Conservation (phyloP, 495 filamentous ascomycete species). For the Achaetomiella virescens region DNA sequence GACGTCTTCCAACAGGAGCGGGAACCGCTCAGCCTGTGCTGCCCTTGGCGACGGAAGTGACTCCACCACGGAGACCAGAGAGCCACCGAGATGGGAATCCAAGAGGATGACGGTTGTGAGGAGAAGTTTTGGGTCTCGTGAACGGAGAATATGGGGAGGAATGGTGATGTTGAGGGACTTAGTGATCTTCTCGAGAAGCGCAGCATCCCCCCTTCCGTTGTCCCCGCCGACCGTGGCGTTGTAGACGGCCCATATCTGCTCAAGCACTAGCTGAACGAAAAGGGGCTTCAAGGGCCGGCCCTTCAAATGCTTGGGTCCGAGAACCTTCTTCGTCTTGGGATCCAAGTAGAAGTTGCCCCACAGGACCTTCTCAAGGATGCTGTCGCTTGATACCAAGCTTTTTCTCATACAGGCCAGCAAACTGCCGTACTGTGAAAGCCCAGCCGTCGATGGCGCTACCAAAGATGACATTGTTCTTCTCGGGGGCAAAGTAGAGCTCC, state of each 20-base stretch:
- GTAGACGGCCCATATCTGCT: conserved; percentile 97
- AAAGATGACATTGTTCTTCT: conserved; percentile 98
- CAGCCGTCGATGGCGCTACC: conserved; percentile 95
- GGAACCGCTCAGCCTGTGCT: conserved; percentile 80
- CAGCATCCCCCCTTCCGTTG: conserved; percentile 76
- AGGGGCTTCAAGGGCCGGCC: conserved; percentile 87
- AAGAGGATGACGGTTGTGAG: conserved; percentile 80
- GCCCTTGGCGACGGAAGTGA: conserved; percentile 77
- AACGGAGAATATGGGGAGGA: conserved; percentile 75
- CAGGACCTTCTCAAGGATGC: conserved; percentile 85
- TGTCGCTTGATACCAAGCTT: conserved; percentile 92
- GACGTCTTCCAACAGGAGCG: conserved; percentile 70
- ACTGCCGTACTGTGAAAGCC: conserved; percentile 95
- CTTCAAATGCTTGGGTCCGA: conserved; percentile 88
- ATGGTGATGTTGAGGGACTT: conserved; percentile 82
- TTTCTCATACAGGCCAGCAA: conserved; percentile 89
- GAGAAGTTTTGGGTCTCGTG: conserved; percentile 74
- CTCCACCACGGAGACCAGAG: conserved; percentile 90
- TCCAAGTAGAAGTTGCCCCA: conserved; percentile 98
- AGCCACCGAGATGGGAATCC: conserved; percentile 91
- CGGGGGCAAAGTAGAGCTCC: conserved; percentile 95
- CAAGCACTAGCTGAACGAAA: conserved; percentile 95
- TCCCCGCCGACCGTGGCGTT: conserved; percentile 78
- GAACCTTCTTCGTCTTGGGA: conserved; percentile 90
- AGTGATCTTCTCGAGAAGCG: conserved; percentile 85